Evolutionary conservation across 805 yeast species (phyloP).

Genomic region (Limtongia smithiae): DNA sequence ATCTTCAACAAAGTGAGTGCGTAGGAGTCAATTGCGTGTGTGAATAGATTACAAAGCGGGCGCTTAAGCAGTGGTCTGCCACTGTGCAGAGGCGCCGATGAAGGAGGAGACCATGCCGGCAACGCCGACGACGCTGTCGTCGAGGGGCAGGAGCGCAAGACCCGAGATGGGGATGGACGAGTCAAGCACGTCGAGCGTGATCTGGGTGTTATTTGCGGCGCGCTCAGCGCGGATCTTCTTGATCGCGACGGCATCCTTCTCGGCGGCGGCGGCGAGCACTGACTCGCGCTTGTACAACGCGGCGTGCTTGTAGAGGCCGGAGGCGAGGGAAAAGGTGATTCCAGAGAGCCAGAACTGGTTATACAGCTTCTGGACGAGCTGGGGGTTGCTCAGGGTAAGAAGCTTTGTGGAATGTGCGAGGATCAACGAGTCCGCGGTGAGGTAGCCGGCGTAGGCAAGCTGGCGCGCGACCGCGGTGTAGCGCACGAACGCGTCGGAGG

Average conservation of each 20-base stretch:
- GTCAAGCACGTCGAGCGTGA: constrained; percentile 76
- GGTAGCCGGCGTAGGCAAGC: constrained; percentile 38
- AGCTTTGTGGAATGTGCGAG: constrained; percentile 50
- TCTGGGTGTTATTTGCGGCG: constrained; percentile 53
- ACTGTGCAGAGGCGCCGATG: constrained; percentile 52
- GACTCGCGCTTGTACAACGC: constrained; percentile 41
- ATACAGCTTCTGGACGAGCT: constrained; percentile 54
- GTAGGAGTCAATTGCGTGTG: too few relatives aligned
- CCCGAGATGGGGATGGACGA: constrained; percentile 69
- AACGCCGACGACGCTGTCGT: constrained; percentile 77
- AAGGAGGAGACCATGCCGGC: constrained; percentile 81
- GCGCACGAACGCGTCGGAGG: constrained; percentile 57
- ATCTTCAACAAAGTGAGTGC: too few relatives aligned
- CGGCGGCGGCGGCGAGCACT: constrained; percentile 36
- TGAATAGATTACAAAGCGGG: too few relatives aligned
- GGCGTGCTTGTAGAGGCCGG: constrained; percentile 55
- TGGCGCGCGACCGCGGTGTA: constrained; percentile 40
- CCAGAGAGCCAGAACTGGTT: constrained; percentile 77
- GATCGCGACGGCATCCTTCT: constrained; percentile 41
- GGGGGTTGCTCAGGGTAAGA: constrained; percentile 37
- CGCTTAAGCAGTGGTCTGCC: constrained; percentile 26
- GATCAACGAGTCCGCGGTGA: constrained; percentile 37
- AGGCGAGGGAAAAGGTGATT: constrained; percentile 57
- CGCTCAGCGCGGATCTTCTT: constrained; percentile 44
- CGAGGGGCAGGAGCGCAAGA: constrained; percentile 54